Evolutionary conservation across 179 eudicot species (phyloP).

Genomic region (Spergularia azorica): DNA sequence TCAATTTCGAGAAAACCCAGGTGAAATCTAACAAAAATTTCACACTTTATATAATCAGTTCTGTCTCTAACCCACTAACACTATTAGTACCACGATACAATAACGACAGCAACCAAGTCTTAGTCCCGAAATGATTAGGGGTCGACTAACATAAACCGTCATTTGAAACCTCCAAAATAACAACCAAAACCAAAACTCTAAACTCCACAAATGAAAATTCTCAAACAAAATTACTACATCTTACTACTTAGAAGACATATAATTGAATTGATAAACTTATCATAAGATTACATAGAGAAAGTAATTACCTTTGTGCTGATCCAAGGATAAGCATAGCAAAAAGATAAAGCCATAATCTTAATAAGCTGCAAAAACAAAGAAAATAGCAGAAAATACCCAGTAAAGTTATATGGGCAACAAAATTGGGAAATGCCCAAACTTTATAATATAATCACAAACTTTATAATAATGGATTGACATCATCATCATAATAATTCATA

Average conservation of each 20-base stretch:
- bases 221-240: too few relatives aligned
- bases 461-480: slow-evolving; percentile 17
- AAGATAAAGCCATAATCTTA: slow-evolving; percentile 49
- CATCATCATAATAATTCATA: not conserved
- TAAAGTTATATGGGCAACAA: slow-evolving; percentile 13
- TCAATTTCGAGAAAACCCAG: slow-evolving; percentile 2
- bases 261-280: not conserved
- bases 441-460: not conserved
- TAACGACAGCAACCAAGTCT: too few relatives aligned
- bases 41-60: not conserved
- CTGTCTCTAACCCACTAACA: not conserved
- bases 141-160: too few relatives aligned
- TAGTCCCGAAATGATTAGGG: too few relatives aligned
- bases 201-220: not conserved
- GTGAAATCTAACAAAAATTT: slow-evolving; percentile 6
- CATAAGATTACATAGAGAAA: not conserved
- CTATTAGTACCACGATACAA: too few relatives aligned
- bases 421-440: slow-evolving; percentile 11
- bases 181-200: not conserved
- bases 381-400: slow-evolving; percentile 16
- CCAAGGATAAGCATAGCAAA: slow-evolving; percentile 44
- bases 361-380: slow-evolving; percentile 9
- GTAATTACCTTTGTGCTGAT: slow-evolving; percentile 48
- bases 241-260: too few relatives aligned
- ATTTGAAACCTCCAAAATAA: too few relatives aligned